Evolutionary conservation across 805 yeast genomes (phyloP), one percentile per base, ranked within the genome.

Genomic region (Wickerhamiella australiensis): DNA sequence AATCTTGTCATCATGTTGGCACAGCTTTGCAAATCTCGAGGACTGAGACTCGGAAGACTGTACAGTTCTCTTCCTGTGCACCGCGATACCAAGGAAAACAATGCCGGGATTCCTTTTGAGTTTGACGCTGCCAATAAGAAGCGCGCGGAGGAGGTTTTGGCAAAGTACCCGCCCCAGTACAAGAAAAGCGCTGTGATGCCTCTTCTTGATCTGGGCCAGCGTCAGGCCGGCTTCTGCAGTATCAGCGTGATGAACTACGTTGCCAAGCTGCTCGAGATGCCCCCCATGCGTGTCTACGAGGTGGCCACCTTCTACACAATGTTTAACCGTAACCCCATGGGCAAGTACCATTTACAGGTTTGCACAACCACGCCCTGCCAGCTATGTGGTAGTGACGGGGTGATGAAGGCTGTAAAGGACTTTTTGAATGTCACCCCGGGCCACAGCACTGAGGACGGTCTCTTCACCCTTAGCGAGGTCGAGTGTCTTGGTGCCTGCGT

Each of bases 401-500:
- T 85, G 53, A 80, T 84, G 76, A 74, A 76, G 46, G 82, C 90
- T 31, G 74, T 84, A 51, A 72, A 75, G 60, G 66, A 69, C 37
- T 76, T 76, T 58, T 72, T 85, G 55, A 70, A 75, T 51, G 69
- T 82, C 62, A 72, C 77, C 63, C 85, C 87, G 7, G 92, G 92
- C 54, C 79, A 84, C 64, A 84, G 88, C 47, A 81, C 90, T 27
- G 61, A 68, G 12, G 94, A 85, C 68, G 78, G 78, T 33, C 66
- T 80, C 56, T 85, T 85, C 72, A 82, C 94, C 15, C 68, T 85
- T 54, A 85, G 83, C 60, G 95, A 85, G 66, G 94, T 85, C 54
- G 95, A 85, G 68, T 85, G 95, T 68, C 76, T 84, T 46, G 95
- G 95, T 52, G 95, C 95, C 2, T 85, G 95, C 72, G 87, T 85